Percentiles rank a stretch among this genome's conserved stretches.
These are phyloP conservation scores for Agaricales sp. DNA, from an alignment of 1,284 basidiomycete genomes.

Conservation along the genomic window DNA sequence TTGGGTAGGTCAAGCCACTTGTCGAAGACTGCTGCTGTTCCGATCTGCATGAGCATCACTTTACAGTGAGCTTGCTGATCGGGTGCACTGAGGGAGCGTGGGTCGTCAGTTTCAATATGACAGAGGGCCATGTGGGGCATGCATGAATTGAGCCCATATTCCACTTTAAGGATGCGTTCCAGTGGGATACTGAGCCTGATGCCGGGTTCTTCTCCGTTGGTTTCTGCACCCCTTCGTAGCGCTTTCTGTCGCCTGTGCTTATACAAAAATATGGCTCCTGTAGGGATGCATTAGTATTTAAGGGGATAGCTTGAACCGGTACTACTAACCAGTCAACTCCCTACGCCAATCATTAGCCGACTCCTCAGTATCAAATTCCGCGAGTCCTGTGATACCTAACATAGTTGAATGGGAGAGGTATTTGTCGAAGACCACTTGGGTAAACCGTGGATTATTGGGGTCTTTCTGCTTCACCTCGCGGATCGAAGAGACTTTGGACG, in stretches of 20 bases:
- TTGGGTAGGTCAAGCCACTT: slow-evolving; percentile 20
- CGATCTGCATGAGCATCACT: not conserved
- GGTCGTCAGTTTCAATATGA: slow-evolving; percentile 10
- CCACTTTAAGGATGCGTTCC: slow-evolving; percentile 26
- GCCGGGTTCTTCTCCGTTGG: slow-evolving; percentile 29
- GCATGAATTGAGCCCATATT: slow-evolving; percentile 14
- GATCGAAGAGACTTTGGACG: slow-evolving; percentile 28
- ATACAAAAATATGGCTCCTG: slow-evolving; percentile 36
- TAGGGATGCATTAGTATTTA: not conserved
- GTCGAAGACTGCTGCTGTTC: not conserved
- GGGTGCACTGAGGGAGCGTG: slow-evolving; percentile 8
- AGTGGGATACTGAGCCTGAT: slow-evolving; percentile 49
- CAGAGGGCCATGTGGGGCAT: slow-evolving; percentile 16
- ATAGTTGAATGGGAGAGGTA: slow-evolving; percentile 10
- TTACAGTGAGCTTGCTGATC: not conserved
- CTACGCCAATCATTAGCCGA: slow-evolving; percentile 51
- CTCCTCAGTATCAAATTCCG: slow-evolving; percentile 52
- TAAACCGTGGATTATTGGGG: slow-evolving; percentile 28
- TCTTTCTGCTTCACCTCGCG: slow-evolving; percentile 32
- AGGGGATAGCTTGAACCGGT: not conserved
- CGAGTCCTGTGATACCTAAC: no score
- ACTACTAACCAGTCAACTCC: slow-evolving; percentile 34
- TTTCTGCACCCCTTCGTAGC: slow-evolving; percentile 16
- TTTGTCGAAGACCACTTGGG: slow-evolving; percentile 28
- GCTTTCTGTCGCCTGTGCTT: slow-evolving; percentile 29